Evolutionary conservation across 805 yeast species (phyloP), one percentile per base, ranked within the genome.

Genomic region (Priceomyces melissophilus): DNA sequence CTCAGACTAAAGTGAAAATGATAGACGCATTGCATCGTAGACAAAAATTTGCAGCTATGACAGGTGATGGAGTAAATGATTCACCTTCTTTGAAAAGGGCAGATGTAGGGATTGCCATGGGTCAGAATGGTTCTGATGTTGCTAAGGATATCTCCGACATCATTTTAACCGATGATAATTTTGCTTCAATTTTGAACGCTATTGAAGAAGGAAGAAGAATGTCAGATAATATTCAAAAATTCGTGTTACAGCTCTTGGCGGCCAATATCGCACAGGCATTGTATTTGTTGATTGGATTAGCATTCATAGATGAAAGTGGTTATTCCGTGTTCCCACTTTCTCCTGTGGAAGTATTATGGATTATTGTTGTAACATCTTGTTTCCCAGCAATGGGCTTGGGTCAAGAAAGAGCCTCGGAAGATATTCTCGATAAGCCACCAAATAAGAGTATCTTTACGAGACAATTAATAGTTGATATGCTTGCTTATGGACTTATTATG

Each of bases 311-410:
- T 42, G 48, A 52, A 3, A 43, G 52, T 15, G 67, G 68, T 3
- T 58, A 39, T 40, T 63, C 69, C 2, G 68, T 63, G n/a, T 65
- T 65, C 49, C 69, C 68, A 11, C 49, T 64, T 32, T 52, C 67
- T 1, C 90, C 91, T 7, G 87, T 84, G 44, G 88, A 84, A 61
- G 88, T 82, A 6, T 67, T 84, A 50, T 84, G 90, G 90, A 78
- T 84, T 52, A 76, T 84, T 54, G 87, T 84, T 55, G 77, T 83
- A 32, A 84, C 91, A 1, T 81, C 89, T 1, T 82, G 88, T 51
- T 82, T 84, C 71, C 91, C 91, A 33, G 90, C 90, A 14, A 83
- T 84, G 87, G 90, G 91, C 20, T 73, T 84, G 40, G 88, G 88
- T 34, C 71, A 66, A 47, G 72, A 67, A 46, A 58, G 49, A 40